phyloP scores from a whole-genome alignment of 192 early-diverging fungal species.

The Bifiguratus adelaidae region DNA sequence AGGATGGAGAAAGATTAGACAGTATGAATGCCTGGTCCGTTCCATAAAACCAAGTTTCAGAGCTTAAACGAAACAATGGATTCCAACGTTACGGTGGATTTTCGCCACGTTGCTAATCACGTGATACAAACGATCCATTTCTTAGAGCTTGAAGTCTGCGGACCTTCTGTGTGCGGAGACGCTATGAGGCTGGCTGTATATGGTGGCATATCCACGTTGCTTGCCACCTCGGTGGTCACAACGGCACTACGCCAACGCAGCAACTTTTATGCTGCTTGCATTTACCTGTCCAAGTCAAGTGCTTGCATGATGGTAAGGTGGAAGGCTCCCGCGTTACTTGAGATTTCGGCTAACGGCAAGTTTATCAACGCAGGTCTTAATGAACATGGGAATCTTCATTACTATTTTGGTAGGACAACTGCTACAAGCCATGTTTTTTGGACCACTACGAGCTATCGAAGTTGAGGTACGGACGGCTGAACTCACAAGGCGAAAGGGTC shows the following conservation, averaged over 20 bases:
- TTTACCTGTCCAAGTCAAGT: constrained; percentile 82
- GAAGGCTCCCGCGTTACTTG: background rate
- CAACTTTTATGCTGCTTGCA: constrained; percentile 86
- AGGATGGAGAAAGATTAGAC: constrained; percentile 11
- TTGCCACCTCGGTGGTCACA: constrained; percentile 50
- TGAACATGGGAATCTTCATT: constrained; percentile 44
- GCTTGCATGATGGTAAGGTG: constrained; percentile 74
- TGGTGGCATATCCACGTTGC: constrained; percentile 51
- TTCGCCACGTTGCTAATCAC: background rate
- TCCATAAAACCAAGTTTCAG: constrained; percentile 5
- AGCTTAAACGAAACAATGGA: background rate
- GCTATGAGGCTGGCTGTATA: constrained; percentile 50
- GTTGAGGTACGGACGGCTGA: constrained; percentile 55
- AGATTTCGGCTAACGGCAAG: background rate
- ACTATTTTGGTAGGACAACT: constrained; percentile 70
- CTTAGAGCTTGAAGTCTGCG: background rate
- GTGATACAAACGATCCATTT: no score
- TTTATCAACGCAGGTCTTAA: constrained; percentile 36
- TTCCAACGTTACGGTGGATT: no score
- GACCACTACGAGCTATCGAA: constrained; percentile 80
- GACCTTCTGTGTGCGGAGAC: background rate
- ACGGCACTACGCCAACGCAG: constrained; percentile 54
- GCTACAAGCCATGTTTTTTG: constrained; percentile 82
- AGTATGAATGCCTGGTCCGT: constrained; percentile 9
- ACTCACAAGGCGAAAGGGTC: background rate